These are phyloP conservation scores for Fusarium sp. DNA, from an alignment of 2,329 filamentous ascomycete genomes.

Conservation along the genomic window DNA sequence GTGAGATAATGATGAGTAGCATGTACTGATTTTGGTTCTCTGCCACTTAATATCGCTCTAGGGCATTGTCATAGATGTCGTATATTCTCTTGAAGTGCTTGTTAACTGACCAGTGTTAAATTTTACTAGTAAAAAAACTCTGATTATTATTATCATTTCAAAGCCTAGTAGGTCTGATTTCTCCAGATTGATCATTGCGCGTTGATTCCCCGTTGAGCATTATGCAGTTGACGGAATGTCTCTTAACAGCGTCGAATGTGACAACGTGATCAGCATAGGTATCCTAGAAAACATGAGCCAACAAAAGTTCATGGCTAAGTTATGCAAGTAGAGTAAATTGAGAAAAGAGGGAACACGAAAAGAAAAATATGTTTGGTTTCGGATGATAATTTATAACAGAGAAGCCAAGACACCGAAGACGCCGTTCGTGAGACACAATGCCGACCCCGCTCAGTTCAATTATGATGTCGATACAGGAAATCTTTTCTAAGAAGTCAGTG, in stretches of 20 bases:
- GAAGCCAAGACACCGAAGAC: too few relatives aligned
- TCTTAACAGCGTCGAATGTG: neutral
- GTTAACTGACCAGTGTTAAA: neutral
- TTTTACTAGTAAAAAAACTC: neutral
- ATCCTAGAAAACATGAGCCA: too few relatives aligned
- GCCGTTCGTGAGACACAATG: neutral
- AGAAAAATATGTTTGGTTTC: too few relatives aligned
- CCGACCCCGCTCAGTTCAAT: neutral
- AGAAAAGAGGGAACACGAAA: neutral
- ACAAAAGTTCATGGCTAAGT: rapidly evolving
- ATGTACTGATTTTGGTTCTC: neutral
- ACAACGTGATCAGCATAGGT: rapidly evolving
- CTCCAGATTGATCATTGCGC: neutral
- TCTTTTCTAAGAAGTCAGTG: rapidly evolving
- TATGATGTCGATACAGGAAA: neutral
- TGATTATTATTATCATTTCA: neutral
- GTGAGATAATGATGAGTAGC: neutral
- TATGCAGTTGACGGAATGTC: rapidly evolving
- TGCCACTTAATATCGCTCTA: neutral
- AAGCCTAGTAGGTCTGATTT: neutral
- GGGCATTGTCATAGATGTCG: neutral
- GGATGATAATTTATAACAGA: neutral
- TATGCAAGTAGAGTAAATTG: rapidly evolving
- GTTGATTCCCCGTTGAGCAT: neutral
- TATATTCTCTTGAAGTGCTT: neutral